Percentiles rank a stretch among this genome's conserved stretches.
These are phyloP conservation scores for Scheffersomyces segobiensis DNA, from an alignment of 1,139 yeast genomes.

Conservation along the genomic window DNA sequence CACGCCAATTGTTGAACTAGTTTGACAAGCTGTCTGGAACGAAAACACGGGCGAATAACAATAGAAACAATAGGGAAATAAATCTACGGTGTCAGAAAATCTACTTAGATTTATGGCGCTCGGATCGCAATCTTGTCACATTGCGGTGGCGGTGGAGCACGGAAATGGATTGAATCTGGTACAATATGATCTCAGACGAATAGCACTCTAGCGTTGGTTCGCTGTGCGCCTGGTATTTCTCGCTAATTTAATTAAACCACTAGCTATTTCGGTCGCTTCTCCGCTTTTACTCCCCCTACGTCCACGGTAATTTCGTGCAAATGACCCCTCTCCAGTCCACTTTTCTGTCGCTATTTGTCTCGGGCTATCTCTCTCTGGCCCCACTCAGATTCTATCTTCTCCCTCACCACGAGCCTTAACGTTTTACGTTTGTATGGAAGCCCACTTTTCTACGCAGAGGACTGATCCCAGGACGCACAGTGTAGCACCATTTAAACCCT, in stretches of 20 bases:
- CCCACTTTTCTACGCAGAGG: background rate
- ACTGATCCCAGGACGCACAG: background rate
- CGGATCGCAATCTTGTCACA: background rate
- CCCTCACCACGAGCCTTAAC: background rate
- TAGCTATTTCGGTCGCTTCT: too few species aligned
- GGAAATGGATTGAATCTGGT: background rate
- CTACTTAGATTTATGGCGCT: background rate
- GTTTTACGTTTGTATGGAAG: background rate
- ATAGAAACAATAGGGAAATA: background rate
- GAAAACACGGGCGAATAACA: background rate
- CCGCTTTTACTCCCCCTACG: too few species aligned
- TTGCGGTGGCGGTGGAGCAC: too few species aligned
- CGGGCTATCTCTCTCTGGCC: background rate
- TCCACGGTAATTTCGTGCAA: too few species aligned
- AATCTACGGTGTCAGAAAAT: background rate
- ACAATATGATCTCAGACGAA: too few species aligned
- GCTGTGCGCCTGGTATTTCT: too few species aligned
- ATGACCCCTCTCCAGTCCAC: too few species aligned
- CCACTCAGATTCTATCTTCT: background rate
- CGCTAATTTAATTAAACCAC: too few species aligned
- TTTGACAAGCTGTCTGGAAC: background rate
- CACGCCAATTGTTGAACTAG: background rate
- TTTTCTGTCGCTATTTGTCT: background rate
- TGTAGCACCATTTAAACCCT: background rate
- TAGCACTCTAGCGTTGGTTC: too few species aligned